Evolutionary conservation across 2,329 filamentous ascomycete species (phyloP).

Genomic region (Thielaviopsis ethacetica): DNA sequence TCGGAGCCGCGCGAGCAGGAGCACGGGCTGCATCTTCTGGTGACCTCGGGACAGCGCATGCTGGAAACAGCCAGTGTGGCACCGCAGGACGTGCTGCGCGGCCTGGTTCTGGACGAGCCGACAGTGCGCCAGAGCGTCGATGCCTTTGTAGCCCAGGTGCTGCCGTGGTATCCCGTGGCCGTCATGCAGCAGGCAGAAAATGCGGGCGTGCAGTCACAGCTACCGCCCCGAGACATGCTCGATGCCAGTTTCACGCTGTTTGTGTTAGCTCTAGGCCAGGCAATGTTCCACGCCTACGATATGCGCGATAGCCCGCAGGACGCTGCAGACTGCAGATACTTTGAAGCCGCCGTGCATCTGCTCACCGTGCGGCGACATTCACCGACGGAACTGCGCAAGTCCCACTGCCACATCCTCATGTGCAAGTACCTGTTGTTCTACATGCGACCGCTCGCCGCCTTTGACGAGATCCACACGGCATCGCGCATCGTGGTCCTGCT

Average conservation of each 20-base stretch:
- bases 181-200: not conserved
- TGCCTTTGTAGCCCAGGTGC: constrained; percentile 12
- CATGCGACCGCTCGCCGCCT: constrained; percentile 13
- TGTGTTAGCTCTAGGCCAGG: constrained; percentile 12
- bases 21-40: constrained; percentile 7
- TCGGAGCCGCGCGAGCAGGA: constrained; percentile 5
- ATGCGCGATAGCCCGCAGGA: constrained; percentile 1
- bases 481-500: constrained; percentile 6
- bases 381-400: constrained; percentile 9
- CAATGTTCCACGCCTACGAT: constrained; percentile 4
- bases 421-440: constrained; percentile 13
- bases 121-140: constrained; percentile 12
- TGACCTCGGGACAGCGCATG: too few relatives aligned
- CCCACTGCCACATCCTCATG: constrained; percentile 13
- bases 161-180: constrained; percentile 14
- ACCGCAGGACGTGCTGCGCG: not conserved
- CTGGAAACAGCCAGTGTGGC: not conserved
- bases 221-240: constrained; percentile 1
- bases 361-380: constrained; percentile 1
- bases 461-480: constrained; percentile 13
- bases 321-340: constrained; percentile 11
- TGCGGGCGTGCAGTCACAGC: not conserved
- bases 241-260: constrained; percentile 12
- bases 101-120: constrained; percentile 9
- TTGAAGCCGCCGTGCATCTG: constrained; percentile 12